A percentile compares a stretch with the other conserved stretches of the same genome.
Evolutionary conservation across 2,329 filamentous ascomycete genomes (phyloP).

Genomic region (Trichoderma sp.): DNA sequence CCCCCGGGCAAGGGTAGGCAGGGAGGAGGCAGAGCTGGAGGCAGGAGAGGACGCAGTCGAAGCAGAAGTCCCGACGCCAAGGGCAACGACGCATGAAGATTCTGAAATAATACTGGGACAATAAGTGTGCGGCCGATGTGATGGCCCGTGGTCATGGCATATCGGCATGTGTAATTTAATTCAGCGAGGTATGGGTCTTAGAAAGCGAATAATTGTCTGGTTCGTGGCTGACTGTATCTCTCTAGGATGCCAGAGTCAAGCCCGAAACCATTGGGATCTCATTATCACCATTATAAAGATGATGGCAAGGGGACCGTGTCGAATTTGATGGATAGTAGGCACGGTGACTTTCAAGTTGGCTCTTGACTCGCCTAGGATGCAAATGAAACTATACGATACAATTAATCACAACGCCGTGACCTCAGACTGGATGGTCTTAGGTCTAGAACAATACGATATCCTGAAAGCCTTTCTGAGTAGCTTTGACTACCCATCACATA

Average conservation of each 20-base stretch:
- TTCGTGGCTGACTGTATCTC: slow-evolving; percentile 10
- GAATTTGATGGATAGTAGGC: neutral
- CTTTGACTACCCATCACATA: neutral
- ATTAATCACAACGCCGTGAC: neutral
- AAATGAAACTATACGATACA: neutral
- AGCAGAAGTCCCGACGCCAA: slow-evolving; percentile 48
- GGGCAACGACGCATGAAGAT: slow-evolving; percentile 32
- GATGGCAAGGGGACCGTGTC: neutral
- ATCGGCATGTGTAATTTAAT: slow-evolving; percentile 17
- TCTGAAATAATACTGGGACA: neutral
- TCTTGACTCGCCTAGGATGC: neutral
- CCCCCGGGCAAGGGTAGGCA: slow-evolving; percentile 54
- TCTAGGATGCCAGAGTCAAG: slow-evolving; percentile 10
- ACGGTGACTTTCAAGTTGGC: neutral
- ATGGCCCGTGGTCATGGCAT: slow-evolving; percentile 3
- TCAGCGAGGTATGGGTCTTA: slow-evolving; percentile 17
- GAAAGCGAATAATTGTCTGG: neutral
- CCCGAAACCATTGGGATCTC: neutral
- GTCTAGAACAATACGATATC: neutral
- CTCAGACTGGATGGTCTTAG: neutral
- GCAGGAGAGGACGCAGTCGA: slow-evolving; percentile 47
- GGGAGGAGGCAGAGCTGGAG: slow-evolving; percentile 38
- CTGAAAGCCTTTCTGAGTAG: neutral
- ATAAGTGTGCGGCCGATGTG: slow-evolving; percentile 18
- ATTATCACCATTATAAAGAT: neutral